Evolutionary conservation across 768 basidiomycete species (phyloP), one percentile per base, ranked within the genome.

Genomic region (Agaricus sinodeliciosus): DNA sequence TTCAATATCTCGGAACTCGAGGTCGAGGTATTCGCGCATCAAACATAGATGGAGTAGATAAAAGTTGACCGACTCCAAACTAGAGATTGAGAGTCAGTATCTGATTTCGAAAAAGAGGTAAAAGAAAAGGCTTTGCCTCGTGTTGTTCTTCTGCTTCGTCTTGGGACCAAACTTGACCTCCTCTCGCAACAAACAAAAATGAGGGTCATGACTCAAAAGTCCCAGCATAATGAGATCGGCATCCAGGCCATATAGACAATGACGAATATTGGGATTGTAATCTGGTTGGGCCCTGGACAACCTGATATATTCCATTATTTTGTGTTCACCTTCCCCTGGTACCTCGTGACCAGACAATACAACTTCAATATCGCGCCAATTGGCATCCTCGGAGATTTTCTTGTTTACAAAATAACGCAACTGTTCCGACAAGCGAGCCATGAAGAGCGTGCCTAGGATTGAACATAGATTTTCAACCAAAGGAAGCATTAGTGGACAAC

Each of bases 251-350:
- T 99, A 99, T 50, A 99, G 74, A 71, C 96, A 99, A 70, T 99
- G 96, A 59, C 96, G 87, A 51, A 94, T 80, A 68, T 97, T 98
- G 3, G 95, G 91, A 69, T 96, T 88, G 73, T 98, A 94, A 66
- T 91, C 87, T 7, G 89, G 90, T 67, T 98, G 96, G 27, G 96
- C 94, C 60, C 94, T 88, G 48, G 88, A 85, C 56, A 93, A 71
- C 36, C 96, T 87, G 65, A 99, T 98, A 69, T 94, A 99, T 67
- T 97, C 96, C 90, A 98, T 97, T 60, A 99, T 94, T 77, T 99
- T 99, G 80, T 99, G 96, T 66, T 99, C 96, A 55, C 96, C 96
- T 69, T 99, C 96, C 59, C 96, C 96, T 0, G 96, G 96, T 3
- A 97, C 94, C 61, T 99, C 95, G 67, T 98, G 94, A 9, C 96